Conservation (phyloP, 345 rosid species). For the Eucalyptus leucophloia region DNA sequence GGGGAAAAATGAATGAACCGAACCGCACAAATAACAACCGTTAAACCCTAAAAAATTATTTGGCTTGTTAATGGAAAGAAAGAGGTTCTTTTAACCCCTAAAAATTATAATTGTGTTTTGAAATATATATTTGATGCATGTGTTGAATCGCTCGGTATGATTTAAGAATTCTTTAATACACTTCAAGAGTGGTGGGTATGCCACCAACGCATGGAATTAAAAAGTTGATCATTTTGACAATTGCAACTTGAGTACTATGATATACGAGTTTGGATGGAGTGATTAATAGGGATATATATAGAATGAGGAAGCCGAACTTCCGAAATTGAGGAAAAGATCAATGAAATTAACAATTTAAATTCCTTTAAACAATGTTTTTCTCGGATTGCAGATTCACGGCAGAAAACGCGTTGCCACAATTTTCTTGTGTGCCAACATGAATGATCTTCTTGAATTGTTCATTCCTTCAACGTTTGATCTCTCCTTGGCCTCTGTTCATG, state of each 20-base stretch:
- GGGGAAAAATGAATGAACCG: neutral
- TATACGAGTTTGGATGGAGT: neutral
- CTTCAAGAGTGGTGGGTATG: neutral
- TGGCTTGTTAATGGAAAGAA: neutral
- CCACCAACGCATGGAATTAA: accelerated
- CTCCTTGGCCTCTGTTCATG: neutral
- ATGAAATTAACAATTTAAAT: neutral
- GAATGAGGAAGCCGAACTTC: neutral
- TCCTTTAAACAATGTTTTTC: neutral
- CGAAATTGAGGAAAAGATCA: neutral
- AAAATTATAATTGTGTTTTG: neutral
- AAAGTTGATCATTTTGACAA: neutral
- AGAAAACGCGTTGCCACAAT: neutral
- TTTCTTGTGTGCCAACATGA: neutral
- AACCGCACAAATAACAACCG: neutral
- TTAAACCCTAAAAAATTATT: neutral
- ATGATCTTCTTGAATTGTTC: neutral
- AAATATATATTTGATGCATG: neutral
- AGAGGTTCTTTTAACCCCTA: neutral
- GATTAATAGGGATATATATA: neutral
- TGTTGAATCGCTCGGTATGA: neutral
- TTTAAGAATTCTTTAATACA: neutral
- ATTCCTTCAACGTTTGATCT: neutral
- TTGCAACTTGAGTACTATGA: neutral
- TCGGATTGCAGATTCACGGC: neutral